Percentiles rank a stretch among this genome's conserved stretches.
phyloP scores from a whole-genome alignment of 2,329 filamentous ascomycete species.

The Dactylonectria estremocensis region DNA sequence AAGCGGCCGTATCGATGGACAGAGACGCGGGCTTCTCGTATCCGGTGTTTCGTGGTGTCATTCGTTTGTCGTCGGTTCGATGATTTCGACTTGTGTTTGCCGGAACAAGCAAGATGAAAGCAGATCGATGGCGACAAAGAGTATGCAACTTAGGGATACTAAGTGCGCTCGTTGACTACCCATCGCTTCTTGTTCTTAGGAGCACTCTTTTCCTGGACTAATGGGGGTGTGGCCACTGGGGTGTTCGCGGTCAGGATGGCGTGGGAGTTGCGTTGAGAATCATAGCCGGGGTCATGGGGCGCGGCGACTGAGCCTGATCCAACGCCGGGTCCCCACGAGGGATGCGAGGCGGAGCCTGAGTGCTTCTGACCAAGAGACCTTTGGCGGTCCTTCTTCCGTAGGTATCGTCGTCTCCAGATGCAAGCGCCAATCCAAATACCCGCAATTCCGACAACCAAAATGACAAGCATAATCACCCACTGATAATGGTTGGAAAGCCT shows the following conservation, averaged over 20 bases:
- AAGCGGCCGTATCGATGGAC: constrained; percentile 42
- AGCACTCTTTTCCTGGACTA: constrained; percentile 47
- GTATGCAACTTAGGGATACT: constrained; percentile 31
- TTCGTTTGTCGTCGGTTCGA: constrained; percentile 34
- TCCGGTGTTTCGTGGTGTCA: constrained; percentile 27
- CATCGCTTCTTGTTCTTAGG: constrained; percentile 63
- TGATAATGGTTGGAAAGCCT: constrained; percentile 81
- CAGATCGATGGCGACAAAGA: constrained; percentile 19
- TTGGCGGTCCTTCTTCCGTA: constrained; percentile 77
- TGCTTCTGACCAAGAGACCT: constrained; percentile 55
- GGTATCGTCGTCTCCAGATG: constrained; percentile 81
- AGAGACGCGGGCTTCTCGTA: constrained; percentile 30
- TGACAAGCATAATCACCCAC: constrained; percentile 87
- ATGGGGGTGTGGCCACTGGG: constrained; percentile 19
- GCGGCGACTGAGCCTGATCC: constrained; percentile 44
- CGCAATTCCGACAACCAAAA: constrained; percentile 79
- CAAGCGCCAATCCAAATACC: constrained; percentile 77
- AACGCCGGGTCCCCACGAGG: constrained; percentile 55
- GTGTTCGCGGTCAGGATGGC: constrained; percentile 43
- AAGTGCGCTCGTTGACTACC: constrained; percentile 61
- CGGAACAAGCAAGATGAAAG: constrained; percentile 28
- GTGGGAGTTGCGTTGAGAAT: constrained; percentile 47
- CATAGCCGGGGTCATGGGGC: constrained; percentile 49
- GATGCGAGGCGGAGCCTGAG: constrained; percentile 54
- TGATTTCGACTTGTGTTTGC: constrained; percentile 27